Base-by-base conservation (phyloP, 768 basidiomycete species). In the Leccinum imitatum region DNA sequence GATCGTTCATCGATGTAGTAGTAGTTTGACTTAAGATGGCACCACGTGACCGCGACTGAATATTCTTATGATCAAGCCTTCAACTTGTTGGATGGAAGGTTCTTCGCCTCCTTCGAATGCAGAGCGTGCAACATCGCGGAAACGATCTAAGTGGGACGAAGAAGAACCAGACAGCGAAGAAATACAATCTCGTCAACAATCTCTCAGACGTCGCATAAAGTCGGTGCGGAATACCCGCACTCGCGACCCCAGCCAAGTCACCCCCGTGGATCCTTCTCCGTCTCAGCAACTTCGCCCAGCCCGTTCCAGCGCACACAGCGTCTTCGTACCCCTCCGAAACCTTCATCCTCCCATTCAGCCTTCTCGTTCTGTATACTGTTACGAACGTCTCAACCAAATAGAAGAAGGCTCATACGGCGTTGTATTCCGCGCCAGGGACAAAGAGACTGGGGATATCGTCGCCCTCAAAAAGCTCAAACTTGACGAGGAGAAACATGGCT, bases 331-430 rank as follows among this genome's bases (percentile, higher is more conserved):
- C 3, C 84, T 83, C 44, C 82, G 94, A 56, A 87, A 83, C 4
- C 75, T 77, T 1, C 91, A 98, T 72, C 95, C 95, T 31, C 79
- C 86, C 2, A 84, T 98, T 23, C 76, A 82, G 44, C 86, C 95
- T 1, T 95, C 96, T 25, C 89, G 96, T 23, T 95, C 94, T 5
- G 96, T 98, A 1, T 96, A 94, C 75, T 86, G 83, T 66, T 98
- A 98, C 72, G 95, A 98, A 66, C 81, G 91, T 46, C 80, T 99
- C 57, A 99, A 99, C 73, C 93, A 97, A 67, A 99, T 99, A 67
- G 97, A 98, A 75, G 97, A 99, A 76, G 97, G 97, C 5, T 94
- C 93, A 0, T 99, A 99, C 66, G 97, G 97, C 17, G 87, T 98
- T 41, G 97, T 99, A 15, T 98, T 93, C 63, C 87, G 97, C n/a